Base-by-base conservation (phyloP, 192 early-diverging fungal genomes). In the Gigaspora rosea region DNA sequence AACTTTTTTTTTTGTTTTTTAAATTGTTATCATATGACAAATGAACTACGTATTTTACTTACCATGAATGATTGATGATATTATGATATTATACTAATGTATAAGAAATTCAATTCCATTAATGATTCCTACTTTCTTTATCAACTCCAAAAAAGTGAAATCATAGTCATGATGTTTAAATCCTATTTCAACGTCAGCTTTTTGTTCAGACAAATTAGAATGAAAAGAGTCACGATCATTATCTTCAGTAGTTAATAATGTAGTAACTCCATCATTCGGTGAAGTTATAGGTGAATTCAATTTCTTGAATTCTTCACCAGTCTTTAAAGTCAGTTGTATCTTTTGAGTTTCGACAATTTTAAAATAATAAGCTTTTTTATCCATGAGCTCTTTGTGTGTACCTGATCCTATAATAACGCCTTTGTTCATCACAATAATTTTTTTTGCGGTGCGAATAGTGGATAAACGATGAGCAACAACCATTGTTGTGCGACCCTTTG, bases 291-390 rank as follows among this genome's bases (percentile, higher is more conserved):
- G 27, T 27, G 27, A 27, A 27, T 27, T 27, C 1, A 18, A 13
- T 62, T 13, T 46, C 8, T 36, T 47, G 10, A 41, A 15, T 8
- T 13, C 20, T 56, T 72, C 57, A 59, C 16, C 27, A 27, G 27
- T 27, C 27, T 79, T 63, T 65, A 36, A 36, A 18, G 13, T 16
- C 13, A 18, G 35, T 78, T 86, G 81, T 88, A 79, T 88, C 87
- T 56, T 85, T 76, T 1, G 90, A 71, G 8, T 91, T 92, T 0
- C 84, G 81, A 76, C 27, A 27, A 27, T 27, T 95, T 93, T 62
- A 94, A 27, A 27, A 27, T 27, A 27, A 27, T 27, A 27, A 0
- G 0, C 27, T 27, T 27, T 27, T 27, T 27, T 27, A 27, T 27
- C 1, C 27, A 27, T 27, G 27, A 27, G 27, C 27, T 27, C 27